phyloP scores from a whole-genome alignment of 345 rosid genomes.

The Hypericum androsaemum region DNA sequence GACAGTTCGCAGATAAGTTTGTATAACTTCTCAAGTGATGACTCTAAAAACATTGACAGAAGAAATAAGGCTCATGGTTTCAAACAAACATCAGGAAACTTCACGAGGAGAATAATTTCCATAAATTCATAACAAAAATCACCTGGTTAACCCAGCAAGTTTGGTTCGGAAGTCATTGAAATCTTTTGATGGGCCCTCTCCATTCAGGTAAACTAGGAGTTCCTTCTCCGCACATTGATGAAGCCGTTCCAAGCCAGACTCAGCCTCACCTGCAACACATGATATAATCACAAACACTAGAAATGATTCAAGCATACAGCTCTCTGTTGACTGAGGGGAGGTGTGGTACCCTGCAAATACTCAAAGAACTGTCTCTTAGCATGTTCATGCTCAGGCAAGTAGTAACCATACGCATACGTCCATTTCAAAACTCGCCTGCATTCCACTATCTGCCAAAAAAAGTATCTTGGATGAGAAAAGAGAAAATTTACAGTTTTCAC shows the following conservation, averaged over 20 bases:
- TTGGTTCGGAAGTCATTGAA: constrained; percentile 80
- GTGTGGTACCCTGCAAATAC: constrained; percentile 59
- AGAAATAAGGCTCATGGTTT: background rate
- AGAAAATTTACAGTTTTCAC: background rate
- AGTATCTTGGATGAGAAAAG: constrained; percentile 6
- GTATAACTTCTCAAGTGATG: no score
- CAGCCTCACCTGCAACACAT: constrained; percentile 59
- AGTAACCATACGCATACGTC: constrained; percentile 84
- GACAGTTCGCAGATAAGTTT: no score
- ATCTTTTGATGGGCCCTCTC: constrained; percentile 56
- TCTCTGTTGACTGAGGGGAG: constrained; percentile 2
- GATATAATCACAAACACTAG: constrained; percentile 7
- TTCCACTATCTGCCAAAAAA: constrained; percentile 49
- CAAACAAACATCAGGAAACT: background rate
- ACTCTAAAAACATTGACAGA: background rate
- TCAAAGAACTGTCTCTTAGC: constrained; percentile 73
- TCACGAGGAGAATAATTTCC: background rate
- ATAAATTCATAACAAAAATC: constrained; percentile 2
- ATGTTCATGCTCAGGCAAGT: constrained; percentile 63
- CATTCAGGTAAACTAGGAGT: constrained; percentile 40
- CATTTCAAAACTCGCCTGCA: constrained; percentile 84
- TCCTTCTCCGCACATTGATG: constrained; percentile 92
- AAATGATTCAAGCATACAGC: background rate
- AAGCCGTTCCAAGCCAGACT: constrained; percentile 79
- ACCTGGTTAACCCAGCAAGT: constrained; percentile 84